Evolutionary conservation across 352 stramenopile genomes (phyloP).

Genomic region (Globisporangium spiculum): DNA sequence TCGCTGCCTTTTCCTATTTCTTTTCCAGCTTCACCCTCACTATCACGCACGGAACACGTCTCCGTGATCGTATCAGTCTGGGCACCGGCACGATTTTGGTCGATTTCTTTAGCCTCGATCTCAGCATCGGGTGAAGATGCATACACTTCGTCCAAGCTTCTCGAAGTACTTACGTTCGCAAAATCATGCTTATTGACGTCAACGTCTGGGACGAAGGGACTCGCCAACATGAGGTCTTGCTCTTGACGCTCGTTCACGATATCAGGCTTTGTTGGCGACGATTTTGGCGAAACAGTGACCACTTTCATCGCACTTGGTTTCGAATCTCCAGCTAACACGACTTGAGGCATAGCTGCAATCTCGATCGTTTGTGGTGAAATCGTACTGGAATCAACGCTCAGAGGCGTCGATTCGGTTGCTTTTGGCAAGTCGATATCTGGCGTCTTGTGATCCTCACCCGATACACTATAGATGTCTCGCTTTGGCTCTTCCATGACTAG

Average conservation of each 20-base stretch:
- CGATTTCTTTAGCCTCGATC: neutral
- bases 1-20: neutral
- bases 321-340: neutral
- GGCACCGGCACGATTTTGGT: neutral
- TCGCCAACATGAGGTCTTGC: neutral
- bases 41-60: neutral
- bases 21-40: neutral
- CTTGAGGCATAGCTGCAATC: neutral
- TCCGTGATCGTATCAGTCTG: neutral
- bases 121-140: neutral
- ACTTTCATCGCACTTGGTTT: neutral
- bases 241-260: neutral
- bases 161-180: neutral
- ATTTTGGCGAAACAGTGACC: constrained; percentile 14
- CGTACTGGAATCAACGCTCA: neutral
- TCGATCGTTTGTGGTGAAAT: neutral
- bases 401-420: neutral
- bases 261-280: constrained; percentile 4
- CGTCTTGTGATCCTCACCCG: constrained; percentile 4
- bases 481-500: constrained; percentile 4
- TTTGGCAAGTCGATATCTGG: neutral
- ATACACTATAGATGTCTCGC: neutral
- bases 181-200: neutral
- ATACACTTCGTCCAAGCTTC: neutral
- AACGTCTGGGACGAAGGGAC: too few species aligned